phyloP scores from a whole-genome alignment of 306 rosid species.

The Quercus robur region DNA sequence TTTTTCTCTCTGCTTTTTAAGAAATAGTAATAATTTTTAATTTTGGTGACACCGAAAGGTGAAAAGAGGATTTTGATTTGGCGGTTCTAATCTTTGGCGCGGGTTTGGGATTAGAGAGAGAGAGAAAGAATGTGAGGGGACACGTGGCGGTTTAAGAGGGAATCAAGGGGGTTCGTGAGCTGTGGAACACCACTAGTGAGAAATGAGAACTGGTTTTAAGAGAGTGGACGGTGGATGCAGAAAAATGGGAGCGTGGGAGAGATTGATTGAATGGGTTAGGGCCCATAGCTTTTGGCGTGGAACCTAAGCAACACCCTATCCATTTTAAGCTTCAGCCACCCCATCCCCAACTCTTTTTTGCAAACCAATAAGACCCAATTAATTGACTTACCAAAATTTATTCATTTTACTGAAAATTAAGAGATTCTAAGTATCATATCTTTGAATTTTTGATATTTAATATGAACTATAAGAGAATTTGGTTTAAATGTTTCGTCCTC shows the following conservation, averaged over 20 bases:
- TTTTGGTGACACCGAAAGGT: constrained; percentile 31
- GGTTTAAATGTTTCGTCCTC: too few species aligned
- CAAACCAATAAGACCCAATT: too few species aligned
- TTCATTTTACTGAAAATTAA: too few species aligned
- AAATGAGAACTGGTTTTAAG: background rate
- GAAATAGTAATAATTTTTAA: too few species aligned
- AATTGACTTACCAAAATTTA: too few species aligned
- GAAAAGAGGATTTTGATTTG: constrained; percentile 13
- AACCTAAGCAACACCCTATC: background rate
- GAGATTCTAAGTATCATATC: too few species aligned
- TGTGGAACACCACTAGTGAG: background rate
- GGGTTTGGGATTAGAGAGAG: background rate
- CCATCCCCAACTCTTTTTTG: too few species aligned
- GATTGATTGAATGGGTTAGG: too few species aligned
- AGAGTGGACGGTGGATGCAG: background rate
- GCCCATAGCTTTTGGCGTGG: background rate
- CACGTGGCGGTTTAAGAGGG: constrained; percentile 39
- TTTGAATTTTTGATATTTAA: too few species aligned
- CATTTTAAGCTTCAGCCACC: too few species aligned
- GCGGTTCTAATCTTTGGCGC: constrained; percentile 24
- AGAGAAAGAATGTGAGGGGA: background rate
- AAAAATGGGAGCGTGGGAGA: background rate
- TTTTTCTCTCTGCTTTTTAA: background rate
- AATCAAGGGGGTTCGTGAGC: constrained; percentile 23
- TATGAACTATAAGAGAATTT: too few species aligned